These are phyloP conservation scores for Tagetes erecta DNA, from an alignment of 129 eudicot species.

Conservation along the genomic window DNA sequence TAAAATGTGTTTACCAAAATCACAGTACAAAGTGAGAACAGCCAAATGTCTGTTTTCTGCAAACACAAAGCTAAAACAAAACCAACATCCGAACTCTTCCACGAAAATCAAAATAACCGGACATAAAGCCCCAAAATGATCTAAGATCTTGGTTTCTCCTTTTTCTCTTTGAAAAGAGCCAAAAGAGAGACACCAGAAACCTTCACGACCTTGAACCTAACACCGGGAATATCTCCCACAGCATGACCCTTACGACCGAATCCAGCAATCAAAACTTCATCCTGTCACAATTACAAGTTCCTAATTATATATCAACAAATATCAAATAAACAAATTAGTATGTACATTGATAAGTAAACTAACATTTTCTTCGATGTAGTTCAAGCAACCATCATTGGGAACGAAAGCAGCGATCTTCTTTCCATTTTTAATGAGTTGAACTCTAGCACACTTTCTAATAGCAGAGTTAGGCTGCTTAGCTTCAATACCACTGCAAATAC, in stretches of 20 bases:
- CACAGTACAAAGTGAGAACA: conserved; percentile 31
- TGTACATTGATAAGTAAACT: conserved; percentile 1
- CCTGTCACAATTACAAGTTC: conserved; percentile 33
- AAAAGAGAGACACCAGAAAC: conserved; percentile 68
- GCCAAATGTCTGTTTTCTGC: conserved; percentile 31
- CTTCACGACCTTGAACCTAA: conserved; percentile 71
- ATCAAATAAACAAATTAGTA: neutral
- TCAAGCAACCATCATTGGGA: conserved; percentile 62
- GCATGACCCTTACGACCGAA: conserved; percentile 76
- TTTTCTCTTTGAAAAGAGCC: conserved; percentile 67
- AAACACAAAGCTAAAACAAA: conserved; percentile 29
- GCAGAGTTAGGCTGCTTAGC: conserved; percentile 67
- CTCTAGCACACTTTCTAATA: conserved; percentile 64
- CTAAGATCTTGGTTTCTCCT: conserved; percentile 72
- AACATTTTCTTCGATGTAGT: conserved; percentile 63
- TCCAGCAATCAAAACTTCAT: conserved; percentile 73
- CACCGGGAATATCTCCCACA: conserved; percentile 78
- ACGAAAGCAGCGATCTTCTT: conserved; percentile 69
- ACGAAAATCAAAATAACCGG: conserved; percentile 10
- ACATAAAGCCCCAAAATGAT: neutral
- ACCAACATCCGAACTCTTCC: conserved; percentile 28
- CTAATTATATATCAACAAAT: neutral
- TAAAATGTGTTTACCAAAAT: conserved; percentile 35
- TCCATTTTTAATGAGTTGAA: conserved; percentile 60
- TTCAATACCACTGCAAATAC: conserved; percentile 47